Evolutionary conservation across 2,329 filamentous ascomycete genomes (phyloP), one percentile per base, ranked within the genome.

Genomic region (Venturia aucupariae): DNA sequence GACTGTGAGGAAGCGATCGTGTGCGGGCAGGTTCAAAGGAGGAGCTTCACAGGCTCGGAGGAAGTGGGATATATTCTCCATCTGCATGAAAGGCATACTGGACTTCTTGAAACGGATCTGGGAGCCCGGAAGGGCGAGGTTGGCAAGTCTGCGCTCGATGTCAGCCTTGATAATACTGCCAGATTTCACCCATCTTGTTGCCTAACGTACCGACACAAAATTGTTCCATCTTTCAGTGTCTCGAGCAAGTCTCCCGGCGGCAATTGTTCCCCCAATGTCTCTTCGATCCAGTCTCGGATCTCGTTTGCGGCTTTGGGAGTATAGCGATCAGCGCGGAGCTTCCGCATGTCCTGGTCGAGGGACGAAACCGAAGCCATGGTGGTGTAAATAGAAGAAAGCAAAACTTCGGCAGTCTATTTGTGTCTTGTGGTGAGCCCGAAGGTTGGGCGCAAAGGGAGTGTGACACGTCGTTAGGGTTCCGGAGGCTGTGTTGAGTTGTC

Each of bases 61-160:
- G 77, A 97, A 99, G 73, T 96, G 90, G 4, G 92, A 95, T 72
- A 99, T 97, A 75, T 99, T 99, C 76, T 99, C 94, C 92, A 97
- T 97, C 77, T 99, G 94, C 48, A 97, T 93, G 74, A 99, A 99
- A 0, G 94, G 94, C 93, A 97, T 97, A 48, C 86, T 79, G 0
- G 92, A 96, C 73, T 88, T 82, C 78, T 97, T 97, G 83, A 89
- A 97, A 75, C 88, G 91, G 77, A 96, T 84, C 39, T 88, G 88
- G 0, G 90, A 90, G 19, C 87, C 84, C 32, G 90, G 89, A 44
- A 89, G 76, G 39, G 85, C 89, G 65, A 93, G 82, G 73, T 96
- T 97, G 71, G 90, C 84, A 62, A 97, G 86, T 72, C 91, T 94
- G 68, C 41, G 51, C 70, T 67, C 44, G 48, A 30, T 19, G 27